A percentile compares a stretch with the other conserved stretches of the same genome.
Evolutionary conservation across 2,329 filamentous ascomycete genomes (phyloP).

Genomic region (Monilinia laxa): DNA sequence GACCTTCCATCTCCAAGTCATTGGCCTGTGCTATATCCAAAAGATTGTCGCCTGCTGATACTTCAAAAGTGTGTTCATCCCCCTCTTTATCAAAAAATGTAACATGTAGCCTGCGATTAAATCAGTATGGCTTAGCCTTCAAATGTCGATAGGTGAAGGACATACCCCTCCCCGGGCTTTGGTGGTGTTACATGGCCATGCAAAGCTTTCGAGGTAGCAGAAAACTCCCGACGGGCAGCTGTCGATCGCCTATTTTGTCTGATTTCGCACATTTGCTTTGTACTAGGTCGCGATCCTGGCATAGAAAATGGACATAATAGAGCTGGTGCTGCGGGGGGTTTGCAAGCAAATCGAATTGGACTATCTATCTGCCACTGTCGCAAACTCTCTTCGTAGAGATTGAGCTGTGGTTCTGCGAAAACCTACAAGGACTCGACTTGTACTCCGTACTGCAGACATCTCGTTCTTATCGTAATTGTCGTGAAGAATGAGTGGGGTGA

Average conservation of each 20-base stretch:
- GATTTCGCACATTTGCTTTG: conserved; percentile 14
- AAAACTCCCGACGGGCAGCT: conserved; percentile 52
- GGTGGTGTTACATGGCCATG: conserved; percentile 84
- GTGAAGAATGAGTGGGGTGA: conserved; percentile 1
- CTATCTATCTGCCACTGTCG: conserved; percentile 18
- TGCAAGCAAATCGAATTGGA: conserved; percentile 22
- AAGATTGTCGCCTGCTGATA: conserved; percentile 85
- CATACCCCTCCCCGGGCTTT: conserved; percentile 88
- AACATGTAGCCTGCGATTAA: conserved; percentile 66
- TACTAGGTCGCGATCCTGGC: conserved; percentile 19
- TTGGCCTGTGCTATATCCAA: conserved; percentile 93
- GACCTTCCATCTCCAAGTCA: conserved; percentile 95
- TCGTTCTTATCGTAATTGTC: conserved; percentile 12
- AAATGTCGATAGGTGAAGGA: conserved; percentile 7
- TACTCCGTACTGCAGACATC: conserved; percentile 28
- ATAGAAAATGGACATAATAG: conserved; percentile 17
- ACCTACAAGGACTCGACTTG: conserved; percentile 20
- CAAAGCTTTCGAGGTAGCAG: conserved; percentile 55
- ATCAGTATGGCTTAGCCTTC: conserved; percentile 4
- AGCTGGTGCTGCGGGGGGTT: conserved; percentile 7
- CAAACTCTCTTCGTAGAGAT: conserved; percentile 25
- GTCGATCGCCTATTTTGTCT: conserved; percentile 14
- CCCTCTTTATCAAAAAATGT: conserved; percentile 95
- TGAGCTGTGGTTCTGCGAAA: conserved; percentile 25
- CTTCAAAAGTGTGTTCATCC: conserved; percentile 71